Conservation (phyloP, 73 alveolate genomes). For the Tetrahymena thermophila region DNA sequence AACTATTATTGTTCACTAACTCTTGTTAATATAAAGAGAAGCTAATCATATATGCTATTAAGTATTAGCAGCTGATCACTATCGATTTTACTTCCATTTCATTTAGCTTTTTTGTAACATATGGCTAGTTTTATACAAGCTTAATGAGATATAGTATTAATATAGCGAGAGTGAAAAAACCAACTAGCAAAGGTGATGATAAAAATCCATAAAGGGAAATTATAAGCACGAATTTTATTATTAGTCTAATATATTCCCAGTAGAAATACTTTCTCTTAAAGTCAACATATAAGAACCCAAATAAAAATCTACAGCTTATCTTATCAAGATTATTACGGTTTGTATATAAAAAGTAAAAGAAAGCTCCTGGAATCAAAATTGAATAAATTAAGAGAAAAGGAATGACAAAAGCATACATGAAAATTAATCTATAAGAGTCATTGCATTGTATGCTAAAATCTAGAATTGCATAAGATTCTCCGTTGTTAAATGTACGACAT, state of each 20-base stretch:
- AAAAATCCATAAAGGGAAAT: background rate
- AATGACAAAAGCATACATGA: background rate
- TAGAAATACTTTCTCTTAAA: background rate
- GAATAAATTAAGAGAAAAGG: background rate
- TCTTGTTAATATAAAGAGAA: background rate
- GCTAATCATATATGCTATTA: background rate
- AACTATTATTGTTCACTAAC: background rate
- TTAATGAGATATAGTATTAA: background rate
- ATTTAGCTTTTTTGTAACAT: background rate
- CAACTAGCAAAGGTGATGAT: background rate
- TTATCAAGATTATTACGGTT: background rate
- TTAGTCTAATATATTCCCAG: background rate
- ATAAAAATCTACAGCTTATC: background rate
- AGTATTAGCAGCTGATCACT: background rate
- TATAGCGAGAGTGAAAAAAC: background rate
- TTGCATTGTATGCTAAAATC: background rate
- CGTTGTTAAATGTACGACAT: background rate
- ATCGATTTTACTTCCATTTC: background rate
- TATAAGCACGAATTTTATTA: background rate
- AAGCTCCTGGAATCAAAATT: background rate
- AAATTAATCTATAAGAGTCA: background rate
- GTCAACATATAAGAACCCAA: background rate
- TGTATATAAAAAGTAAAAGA: background rate
- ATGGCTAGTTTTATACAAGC: background rate
- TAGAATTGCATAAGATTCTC: background rate